Evolutionary conservation across 805 yeast species (phyloP), one percentile per base, ranked within the genome.

Genomic region (Saturnispora saitoi): DNA sequence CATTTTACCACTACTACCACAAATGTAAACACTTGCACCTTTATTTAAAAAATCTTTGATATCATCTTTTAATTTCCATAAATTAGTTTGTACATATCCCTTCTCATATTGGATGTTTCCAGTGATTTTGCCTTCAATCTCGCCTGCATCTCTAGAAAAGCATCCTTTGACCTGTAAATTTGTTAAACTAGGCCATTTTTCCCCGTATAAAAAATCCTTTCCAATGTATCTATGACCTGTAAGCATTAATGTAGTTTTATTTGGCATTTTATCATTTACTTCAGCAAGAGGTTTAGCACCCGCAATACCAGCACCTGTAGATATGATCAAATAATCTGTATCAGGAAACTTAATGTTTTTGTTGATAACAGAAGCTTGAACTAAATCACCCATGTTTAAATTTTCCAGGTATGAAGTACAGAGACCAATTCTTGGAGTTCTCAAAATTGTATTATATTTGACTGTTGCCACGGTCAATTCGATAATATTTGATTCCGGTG

Each of bases 231-330:
- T 69, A 64, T 83, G 83, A 2, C 98, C 99, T 51, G 78, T 77
- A 56, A 90, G 86, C 26, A 91, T 63, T 39, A 73, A 66, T 37
- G 83, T 58, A 1, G 64, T 61, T 37, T 50, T 48, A 0, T 53
- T 32, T 17, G 63, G 50, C 3, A 63, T 56, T 26, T 26, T 40
- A 19, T 28, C 11, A 29, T 47, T 48, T 1, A 70, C 58, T 39
- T 77, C 77, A 12, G 91, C 72, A 37, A 90, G 58, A 1, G 86
- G 75, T 58, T 87, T 77, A 75, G 91, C 80, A 2, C 99, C 99
- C 0, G 99, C 99, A 10, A 93, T 71, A 2, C 99, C 99, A 0
- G 98, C 95, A 3, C 99, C 99, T 0, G 99, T 95, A 1, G 91
- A 83, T 4, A 91, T 73, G 76, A 91, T 70, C 3, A 93, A 66